phyloP scores from a whole-genome alignment of 202 grass and related monocot genomes.

The Zizania palustris region DNA sequence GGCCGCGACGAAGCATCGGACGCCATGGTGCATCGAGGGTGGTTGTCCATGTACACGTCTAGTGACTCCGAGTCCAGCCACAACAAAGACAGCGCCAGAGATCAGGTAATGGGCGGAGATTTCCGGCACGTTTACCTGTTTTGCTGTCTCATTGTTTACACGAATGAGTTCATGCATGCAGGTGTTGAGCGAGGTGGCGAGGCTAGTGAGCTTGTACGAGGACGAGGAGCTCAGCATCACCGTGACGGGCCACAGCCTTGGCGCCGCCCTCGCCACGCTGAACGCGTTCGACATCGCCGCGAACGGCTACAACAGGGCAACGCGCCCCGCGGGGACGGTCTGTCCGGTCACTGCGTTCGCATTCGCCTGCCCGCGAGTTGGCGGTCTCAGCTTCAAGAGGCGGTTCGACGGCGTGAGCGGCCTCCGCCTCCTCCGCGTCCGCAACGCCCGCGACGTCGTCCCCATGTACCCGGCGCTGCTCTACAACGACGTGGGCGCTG shows the following conservation, averaged over 20 bases:
- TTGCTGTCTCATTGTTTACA: not conserved
- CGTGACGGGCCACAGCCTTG: slow-evolving; percentile 64
- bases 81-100: slow-evolving; percentile 52
- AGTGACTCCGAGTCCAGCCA: slow-evolving; percentile 42
- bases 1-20: not conserved
- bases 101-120: slow-evolving; percentile 34
- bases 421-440: slow-evolving; percentile 55
- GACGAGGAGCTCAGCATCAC: slow-evolving; percentile 69
- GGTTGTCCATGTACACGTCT: slow-evolving; percentile 62
- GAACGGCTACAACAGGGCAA: slow-evolving; percentile 47
- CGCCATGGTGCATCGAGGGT: slow-evolving; percentile 51
- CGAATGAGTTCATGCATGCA: not conserved
- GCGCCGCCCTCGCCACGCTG: slow-evolving; percentile 55
- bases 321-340: not conserved
- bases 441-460: slow-evolving; percentile 57
- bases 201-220: slow-evolving; percentile 49
- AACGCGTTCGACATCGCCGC: slow-evolving; percentile 62
- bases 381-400: slow-evolving; percentile 47
- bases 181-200: slow-evolving; percentile 53
- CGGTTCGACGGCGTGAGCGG: slow-evolving; percentile 27
- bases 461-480: slow-evolving; percentile 47
- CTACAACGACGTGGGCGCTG: slow-evolving; percentile 60
- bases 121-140: not conserved
- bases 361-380: slow-evolving; percentile 69
- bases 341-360: slow-evolving; percentile 51